phyloP scores from a whole-genome alignment of 768 basidiomycete genomes.

The Phylloporus arenicola region DNA sequence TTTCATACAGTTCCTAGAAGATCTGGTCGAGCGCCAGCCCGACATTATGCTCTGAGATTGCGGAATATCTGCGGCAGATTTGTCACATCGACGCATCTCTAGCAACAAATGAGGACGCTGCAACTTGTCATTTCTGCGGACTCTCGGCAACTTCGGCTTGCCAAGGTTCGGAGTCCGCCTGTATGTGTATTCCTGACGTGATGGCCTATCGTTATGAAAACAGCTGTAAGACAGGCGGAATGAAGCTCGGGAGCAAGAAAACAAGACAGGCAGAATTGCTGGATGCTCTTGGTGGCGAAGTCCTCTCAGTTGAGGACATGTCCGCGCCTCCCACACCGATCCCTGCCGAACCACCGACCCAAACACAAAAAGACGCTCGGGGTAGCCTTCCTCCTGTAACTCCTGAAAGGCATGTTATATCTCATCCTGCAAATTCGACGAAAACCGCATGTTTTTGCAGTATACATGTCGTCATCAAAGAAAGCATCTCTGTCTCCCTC shows the following conservation, averaged over 20 bases:
- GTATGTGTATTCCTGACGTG: no score
- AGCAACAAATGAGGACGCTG: no score
- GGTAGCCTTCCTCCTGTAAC: conserved; percentile 72
- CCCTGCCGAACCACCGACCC: conserved; percentile 41
- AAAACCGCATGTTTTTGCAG: conserved; percentile 35
- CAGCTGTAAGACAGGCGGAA: conserved; percentile 89
- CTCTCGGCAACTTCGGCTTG: no score
- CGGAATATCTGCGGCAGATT: no score
- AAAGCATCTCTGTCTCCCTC: conserved; percentile 73
- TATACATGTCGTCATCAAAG: conserved; percentile 82
- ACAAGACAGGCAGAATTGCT: conserved; percentile 83
- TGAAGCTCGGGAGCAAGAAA: conserved; percentile 95
- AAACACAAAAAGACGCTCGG: conserved; percentile 42
- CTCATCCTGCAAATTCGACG: neutral
- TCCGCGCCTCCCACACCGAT: conserved; percentile 48
- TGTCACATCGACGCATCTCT: no score
- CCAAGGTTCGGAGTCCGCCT: no score
- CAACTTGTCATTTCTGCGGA: no score
- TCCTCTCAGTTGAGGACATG: conserved; percentile 48
- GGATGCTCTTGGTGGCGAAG: conserved; percentile 81
- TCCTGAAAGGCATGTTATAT: conserved; percentile 56
- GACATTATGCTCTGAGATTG: no score
- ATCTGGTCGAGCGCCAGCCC: no score
- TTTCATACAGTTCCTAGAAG: no score
- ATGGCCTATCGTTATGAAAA: no score